A percentile compares a stretch with the other conserved stretches of the same genome.
phyloP scores from a whole-genome alignment of 108 stramenopile species.

The Cyclostephanos tholiformis region DNA sequence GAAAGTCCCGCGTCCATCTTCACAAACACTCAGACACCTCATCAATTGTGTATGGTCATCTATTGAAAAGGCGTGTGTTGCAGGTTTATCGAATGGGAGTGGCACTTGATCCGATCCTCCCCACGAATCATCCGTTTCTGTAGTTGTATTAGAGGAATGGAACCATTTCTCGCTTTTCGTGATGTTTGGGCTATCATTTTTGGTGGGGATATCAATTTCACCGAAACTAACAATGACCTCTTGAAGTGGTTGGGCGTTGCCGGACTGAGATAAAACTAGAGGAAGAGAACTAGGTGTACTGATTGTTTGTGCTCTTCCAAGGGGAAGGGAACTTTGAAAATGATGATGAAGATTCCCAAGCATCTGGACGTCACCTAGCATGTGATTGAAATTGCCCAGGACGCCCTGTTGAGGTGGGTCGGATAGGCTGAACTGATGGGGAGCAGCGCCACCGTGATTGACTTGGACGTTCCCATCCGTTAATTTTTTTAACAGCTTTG shows the following conservation, averaged over 20 bases:
- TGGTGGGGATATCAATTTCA: conserved; percentile 4
- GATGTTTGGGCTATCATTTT: background rate
- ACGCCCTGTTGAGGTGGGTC: background rate
- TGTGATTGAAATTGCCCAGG: background rate
- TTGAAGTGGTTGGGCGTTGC: background rate
- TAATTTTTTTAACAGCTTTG: conserved; percentile 48
- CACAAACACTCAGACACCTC: conserved; percentile 8
- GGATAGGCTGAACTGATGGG: background rate
- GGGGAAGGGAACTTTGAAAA: background rate
- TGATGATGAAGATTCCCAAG: conserved; percentile 4
- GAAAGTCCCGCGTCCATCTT: background rate
- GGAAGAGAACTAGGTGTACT: background rate
- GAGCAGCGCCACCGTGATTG: background rate
- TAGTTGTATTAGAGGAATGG: no score
- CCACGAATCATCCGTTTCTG: conserved; percentile 28
- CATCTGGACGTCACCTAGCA: conserved; percentile 8
- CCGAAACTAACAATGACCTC: background rate
- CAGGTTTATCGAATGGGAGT: conserved; percentile 9
- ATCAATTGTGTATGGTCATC: background rate
- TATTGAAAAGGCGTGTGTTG: background rate
- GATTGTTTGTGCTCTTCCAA: no score
- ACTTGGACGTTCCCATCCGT: background rate
- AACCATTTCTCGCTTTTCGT: background rate
- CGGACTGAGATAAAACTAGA: background rate
- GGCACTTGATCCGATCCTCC: conserved; percentile 25